These are phyloP conservation scores for Albugo laibachii DNA, from an alignment of 352 stramenopile species.

Conservation along the genomic window DNA sequence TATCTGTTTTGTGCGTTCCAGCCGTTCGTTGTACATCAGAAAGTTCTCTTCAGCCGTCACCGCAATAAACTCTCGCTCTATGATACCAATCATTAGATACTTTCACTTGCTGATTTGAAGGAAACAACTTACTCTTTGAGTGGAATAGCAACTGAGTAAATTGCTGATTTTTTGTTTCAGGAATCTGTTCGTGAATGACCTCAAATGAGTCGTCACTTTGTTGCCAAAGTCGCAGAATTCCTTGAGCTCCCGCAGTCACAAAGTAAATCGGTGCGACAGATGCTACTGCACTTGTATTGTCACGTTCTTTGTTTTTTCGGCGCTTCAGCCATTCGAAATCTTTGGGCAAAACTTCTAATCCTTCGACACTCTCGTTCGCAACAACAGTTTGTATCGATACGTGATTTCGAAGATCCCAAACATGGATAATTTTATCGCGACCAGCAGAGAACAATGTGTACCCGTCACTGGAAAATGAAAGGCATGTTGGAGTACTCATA, in stretches of 20 bases:
- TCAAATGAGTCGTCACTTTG: slow-evolving; percentile 16
- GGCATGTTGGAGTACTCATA: slow-evolving; percentile 86
- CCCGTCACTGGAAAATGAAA: slow-evolving; percentile 77
- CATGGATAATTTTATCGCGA: slow-evolving; percentile 85
- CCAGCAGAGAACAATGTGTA: slow-evolving; percentile 79
- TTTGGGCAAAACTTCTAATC: slow-evolving; percentile 73
- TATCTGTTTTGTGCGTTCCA: slow-evolving; percentile 51
- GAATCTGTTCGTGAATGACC: slow-evolving; percentile 22
- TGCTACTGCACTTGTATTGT: slow-evolving; percentile 14
- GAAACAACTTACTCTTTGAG: slow-evolving; percentile 10
- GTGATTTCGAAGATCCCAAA: slow-evolving; percentile 71
- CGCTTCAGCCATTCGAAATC: slow-evolving; percentile 26
- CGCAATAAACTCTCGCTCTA: slow-evolving; percentile 29
- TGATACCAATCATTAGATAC: neutral
- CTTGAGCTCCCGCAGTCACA: slow-evolving; percentile 85
- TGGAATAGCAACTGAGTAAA: slow-evolving; percentile 41
- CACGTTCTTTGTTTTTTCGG: slow-evolving; percentile 5
- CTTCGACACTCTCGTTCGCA: slow-evolving; percentile 89
- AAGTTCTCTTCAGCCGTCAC: slow-evolving; percentile 79
- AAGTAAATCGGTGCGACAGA: slow-evolving; percentile 64
- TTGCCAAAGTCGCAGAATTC: slow-evolving; percentile 65
- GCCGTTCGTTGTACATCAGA: slow-evolving; percentile 50
- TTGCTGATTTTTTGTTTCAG: slow-evolving; percentile 23
- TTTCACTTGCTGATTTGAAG: neutral
- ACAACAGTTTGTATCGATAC: slow-evolving; percentile 84